Evolutionary conservation across 192 early-diverging fungal genomes (phyloP), one percentile per base, ranked within the genome.

Genomic region (Piromyces sp.): DNA sequence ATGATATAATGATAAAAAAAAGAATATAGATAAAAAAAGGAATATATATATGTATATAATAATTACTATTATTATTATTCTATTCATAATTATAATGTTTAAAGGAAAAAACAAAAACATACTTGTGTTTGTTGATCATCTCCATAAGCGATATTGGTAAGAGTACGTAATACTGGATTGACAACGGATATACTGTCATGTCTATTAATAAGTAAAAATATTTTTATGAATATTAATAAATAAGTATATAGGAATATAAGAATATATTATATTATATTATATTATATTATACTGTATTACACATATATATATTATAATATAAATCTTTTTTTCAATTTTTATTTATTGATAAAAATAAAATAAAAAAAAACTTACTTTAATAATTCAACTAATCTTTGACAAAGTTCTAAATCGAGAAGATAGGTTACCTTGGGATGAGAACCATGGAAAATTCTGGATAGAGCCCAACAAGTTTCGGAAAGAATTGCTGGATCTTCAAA

Each of bases 91-190:
- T n/a, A n/a, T n/a, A n/a, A n/a, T n/a, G 33, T 7, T 36, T 7
- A 36, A 7, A 7, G 4, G 33, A 36, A 51, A 15, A 51, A 2
- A 51, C 4, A 51, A 22, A 51, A 28, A 68, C 51, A 7, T n/a
- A 94, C 93, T 86, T 96, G 91, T 22, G 97, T 99, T 88, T 99
- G 96, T 83, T 91, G 85, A 13, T 95, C 95, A 22, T 95, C 93
- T 38, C 97, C 97, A 2, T 96, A 98, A 14, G 97, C 97, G 86
- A 99, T 99, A 89, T 99, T 99, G 83, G 97, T 99, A 85, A 99
- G 88, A 22, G 97, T 96, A 96, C 97, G 51, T 68, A 68, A 68
- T 68, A 68, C 51, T 68, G 51, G 51, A 28, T 68, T 68, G 9
- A 68, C 51, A 28, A 68, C 51, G 5, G 51, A 68, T 68, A 68